Percentiles rank a stretch among this genome's conserved stretches.
Evolutionary conservation across 2,329 filamentous ascomycete genomes (phyloP).

Genomic region (Phaeophleospora eucalypticola): DNA sequence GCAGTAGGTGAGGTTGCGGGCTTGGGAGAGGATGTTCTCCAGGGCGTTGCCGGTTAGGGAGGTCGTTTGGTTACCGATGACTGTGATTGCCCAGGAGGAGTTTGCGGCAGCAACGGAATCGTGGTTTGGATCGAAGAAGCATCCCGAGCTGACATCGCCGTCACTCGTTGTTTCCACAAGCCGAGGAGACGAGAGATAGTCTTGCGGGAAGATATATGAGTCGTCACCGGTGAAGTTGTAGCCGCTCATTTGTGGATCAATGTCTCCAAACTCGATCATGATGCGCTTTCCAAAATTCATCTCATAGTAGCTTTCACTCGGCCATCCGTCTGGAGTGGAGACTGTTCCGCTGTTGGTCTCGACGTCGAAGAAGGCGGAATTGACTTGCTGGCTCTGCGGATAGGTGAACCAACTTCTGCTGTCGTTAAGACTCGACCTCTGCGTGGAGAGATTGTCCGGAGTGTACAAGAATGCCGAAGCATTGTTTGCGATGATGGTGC

Average conservation of each 20-base stretch:
- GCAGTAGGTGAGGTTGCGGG: constrained; percentile 49
- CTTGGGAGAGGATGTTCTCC: constrained; percentile 26
- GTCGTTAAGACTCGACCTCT: constrained; percentile 54
- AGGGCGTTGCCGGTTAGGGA: constrained; percentile 11
- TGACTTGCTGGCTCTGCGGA: constrained; percentile 42
- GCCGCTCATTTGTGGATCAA: constrained; percentile 54
- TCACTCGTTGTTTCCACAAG: constrained; percentile 34
- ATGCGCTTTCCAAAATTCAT: constrained; percentile 51
- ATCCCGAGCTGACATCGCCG: constrained; percentile 49
- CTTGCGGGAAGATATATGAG: constrained; percentile 48
- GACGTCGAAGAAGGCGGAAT: constrained; percentile 51
- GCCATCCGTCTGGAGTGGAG: constrained; percentile 59
- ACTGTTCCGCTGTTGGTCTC: constrained; percentile 32
- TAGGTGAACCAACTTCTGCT: constrained; percentile 51
- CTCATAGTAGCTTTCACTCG: constrained; percentile 56
- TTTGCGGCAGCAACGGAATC: constrained; percentile 43
- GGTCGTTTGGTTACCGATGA: constrained; percentile 15
- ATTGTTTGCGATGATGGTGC: constrained; percentile 45
- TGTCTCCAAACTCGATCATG: constrained; percentile 51
- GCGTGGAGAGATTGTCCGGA: constrained; percentile 44
- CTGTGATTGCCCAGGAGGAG: constrained; percentile 51
- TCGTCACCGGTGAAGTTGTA: constrained; percentile 55
- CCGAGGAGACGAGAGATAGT: constrained; percentile 41
- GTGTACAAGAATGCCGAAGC: constrained; percentile 53
- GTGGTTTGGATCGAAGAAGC: constrained; percentile 48